Evolutionary conservation across 805 yeast species (phyloP), one percentile per base, ranked within the genome.

Genomic region (Kuraishia molischiana): DNA sequence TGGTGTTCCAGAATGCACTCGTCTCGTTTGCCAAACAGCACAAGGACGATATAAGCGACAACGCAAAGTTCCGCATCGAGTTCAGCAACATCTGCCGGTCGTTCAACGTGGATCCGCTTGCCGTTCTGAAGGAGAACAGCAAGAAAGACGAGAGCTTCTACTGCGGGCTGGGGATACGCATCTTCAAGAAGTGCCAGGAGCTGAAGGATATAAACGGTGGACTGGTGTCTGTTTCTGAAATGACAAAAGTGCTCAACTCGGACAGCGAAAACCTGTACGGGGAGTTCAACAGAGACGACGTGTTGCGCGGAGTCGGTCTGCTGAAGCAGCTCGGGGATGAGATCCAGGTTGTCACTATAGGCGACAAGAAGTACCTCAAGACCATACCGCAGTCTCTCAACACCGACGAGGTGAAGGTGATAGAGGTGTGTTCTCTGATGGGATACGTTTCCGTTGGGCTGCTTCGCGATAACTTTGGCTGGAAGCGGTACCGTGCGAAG

Each of bases 161-260:
- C 43, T 73, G 77, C 42, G 86, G 81, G 29, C 58, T 90, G 15
- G 76, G 85, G 3, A 81, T 85, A 11, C 72, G 79, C 40, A 64
- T 87, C 13, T 79, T 87, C 11, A 95, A 87, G 48, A 64, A 79
- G 3, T 84, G 95, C 50, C 75, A 79, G 38, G 64, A 67, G 19
- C 81, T 90, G 2, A 61, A 79, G 44, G 78, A 72, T 40, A 61
- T 78, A 42, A 89, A 85, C 52, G 97, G 97, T 13, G 97, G 97
- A 1, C 62, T 86, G 11, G 71, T 87, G 18, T 64, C 84, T 0
- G 62, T 85, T 19, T 64, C 72, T 29, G 81, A 77, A 40, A 56
- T 81, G 21, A 50, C 66, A 15, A 50, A 51, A 4, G 47, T 61
- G 11, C 51, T 64, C 17, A 51, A 53, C 11, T 6, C 13, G 31